Percentiles rank a stretch among this genome's conserved stretches.
These are phyloP conservation scores for Cenchrus americanus DNA, from an alignment of 176 grass and related monocot genomes.

Conservation along the genomic window DNA sequence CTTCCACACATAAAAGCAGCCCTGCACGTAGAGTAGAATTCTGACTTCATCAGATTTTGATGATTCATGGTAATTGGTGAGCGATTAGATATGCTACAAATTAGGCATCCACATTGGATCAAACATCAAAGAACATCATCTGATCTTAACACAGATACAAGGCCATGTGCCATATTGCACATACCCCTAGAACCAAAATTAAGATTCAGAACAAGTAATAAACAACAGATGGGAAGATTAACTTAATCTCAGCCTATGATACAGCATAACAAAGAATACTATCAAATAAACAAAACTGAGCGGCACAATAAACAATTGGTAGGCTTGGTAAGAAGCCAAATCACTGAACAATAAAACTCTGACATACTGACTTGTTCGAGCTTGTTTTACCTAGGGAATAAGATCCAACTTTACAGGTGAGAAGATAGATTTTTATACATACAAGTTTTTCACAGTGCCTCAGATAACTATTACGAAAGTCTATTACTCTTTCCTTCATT, in stretches of 20 bases:
- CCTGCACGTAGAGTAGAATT: constrained; percentile 39
- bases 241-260: not conserved
- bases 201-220: constrained; percentile 8
- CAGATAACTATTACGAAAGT: too few relatives aligned
- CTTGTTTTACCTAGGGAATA: constrained; percentile 2
- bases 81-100: constrained; percentile 5
- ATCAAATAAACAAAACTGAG: not conserved
- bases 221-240: not conserved
- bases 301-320: not conserved
- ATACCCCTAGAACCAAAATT: not conserved
- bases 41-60: not conserved
- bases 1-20: constrained; percentile 99
- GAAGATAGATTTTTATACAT: constrained; percentile 3
- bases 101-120: not conserved
- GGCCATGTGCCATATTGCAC: not conserved
- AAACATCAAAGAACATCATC: not conserved
- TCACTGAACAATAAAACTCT: not conserved
- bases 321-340: not conserved
- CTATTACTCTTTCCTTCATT: constrained; percentile 16
- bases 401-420: constrained; percentile 18
- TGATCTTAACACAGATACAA: constrained; percentile 3
- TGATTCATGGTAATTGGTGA: not conserved
- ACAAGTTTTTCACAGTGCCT: not conserved
- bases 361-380: not conserved
- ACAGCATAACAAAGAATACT: not conserved